Base-by-base conservation (phyloP, 1,139 yeast genomes). In the Hansenula sp. region DNA sequence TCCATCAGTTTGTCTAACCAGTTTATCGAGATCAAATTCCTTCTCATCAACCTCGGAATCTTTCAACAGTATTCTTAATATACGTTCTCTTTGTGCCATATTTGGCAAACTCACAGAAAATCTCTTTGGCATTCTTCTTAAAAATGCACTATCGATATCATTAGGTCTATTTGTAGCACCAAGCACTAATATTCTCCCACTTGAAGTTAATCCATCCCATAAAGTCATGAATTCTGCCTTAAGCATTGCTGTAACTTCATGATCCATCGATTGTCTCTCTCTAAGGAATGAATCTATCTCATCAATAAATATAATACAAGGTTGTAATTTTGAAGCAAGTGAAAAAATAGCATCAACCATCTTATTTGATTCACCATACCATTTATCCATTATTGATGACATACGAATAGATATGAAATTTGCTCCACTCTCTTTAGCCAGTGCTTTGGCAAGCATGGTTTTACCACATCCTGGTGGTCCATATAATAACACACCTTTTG, bases 391-490 rank as follows among this genome's bases (percentile, higher is more conserved):
- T 19, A 92, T 79, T 1, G 94, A 82, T 8, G 96, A 88, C 95
- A 92, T 87, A 61, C 96, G 76, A 41, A 92, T 84, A 59, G 90
- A 89, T 40, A 92, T 75, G 63, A 92, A 92, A 54, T 84, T 88
- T 0, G 98, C 97, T 0, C 90, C 90, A 53, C 95, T 82, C 60
- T 90, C 96, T 42, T 81, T 78, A 1, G 97, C 97, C 37, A 92
- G 74, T 0, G 97, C 97, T 61, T 90, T 90, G 18, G 97, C 97
- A 53, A 92, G 71, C 96, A 92, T 87, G 11, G 97, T 92, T 63
- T 92, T 92, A 44, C 97, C 97, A 62, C 97, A 92, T 0, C 98
- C 97, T 0, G 98, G 97, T 3, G 98, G 97, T 0, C 98, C 98
- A 58, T 88, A 82, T 42, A 92, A 73, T 34, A 92, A 66, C 3